Conservation (phyloP, 2,329 filamentous ascomycete species). For the Sporothrix humicola region DNA sequence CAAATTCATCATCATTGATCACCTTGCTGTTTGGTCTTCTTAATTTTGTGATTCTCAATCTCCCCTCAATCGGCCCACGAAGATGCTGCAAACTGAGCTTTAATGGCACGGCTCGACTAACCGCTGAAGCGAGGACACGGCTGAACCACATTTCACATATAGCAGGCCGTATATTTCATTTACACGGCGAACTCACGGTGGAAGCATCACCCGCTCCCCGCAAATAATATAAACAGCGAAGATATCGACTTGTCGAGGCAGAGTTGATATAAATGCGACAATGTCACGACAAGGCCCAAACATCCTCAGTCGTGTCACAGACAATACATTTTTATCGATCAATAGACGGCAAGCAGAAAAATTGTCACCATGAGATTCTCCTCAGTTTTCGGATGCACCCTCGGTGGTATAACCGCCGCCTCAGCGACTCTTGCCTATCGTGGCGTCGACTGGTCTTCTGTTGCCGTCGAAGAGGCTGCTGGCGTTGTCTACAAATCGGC, state of each 20-base stretch:
- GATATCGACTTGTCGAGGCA: too few species aligned
- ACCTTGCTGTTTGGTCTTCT: too few species aligned
- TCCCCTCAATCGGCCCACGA: too few species aligned
- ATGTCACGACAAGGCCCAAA: too few species aligned
- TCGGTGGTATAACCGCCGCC: background rate
- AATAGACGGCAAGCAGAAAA: too few species aligned
- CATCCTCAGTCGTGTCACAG: too few species aligned
- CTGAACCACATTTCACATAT: background rate
- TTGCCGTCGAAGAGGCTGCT: constrained; percentile 64
- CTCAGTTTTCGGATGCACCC: background rate
- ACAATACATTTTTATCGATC: too few species aligned
- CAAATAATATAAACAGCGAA: background rate
- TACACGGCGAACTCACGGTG: background rate
- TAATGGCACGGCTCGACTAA: background rate
- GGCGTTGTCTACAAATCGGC: constrained; percentile 66
- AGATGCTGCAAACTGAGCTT: background rate
- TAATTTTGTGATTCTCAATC: too few species aligned
- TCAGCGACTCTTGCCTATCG: constrained; percentile 58
- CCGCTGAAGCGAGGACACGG: background rate
- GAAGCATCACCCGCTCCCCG: background rate
- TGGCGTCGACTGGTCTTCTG: constrained; percentile 74
- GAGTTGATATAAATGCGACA: too few species aligned
- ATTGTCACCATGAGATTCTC: background rate
- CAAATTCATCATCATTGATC: background rate
- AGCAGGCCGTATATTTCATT: background rate